These are phyloP conservation scores for Phialemonium atrogriseum DNA, from an alignment of 2,329 filamentous ascomycete species.

Conservation along the genomic window DNA sequence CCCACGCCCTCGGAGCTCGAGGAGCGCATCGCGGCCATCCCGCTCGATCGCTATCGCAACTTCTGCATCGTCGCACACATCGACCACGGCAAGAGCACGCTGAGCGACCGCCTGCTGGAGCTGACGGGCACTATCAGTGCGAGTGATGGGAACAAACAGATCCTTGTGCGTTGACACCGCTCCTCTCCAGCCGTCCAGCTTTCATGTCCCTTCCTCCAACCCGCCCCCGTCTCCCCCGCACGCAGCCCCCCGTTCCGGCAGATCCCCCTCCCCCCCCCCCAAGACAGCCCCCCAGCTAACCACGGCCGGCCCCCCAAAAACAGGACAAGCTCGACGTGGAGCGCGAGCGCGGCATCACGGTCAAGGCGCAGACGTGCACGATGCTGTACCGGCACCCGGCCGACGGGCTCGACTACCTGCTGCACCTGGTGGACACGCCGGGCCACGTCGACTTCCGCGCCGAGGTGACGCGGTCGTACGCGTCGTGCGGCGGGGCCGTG, in stretches of 20 bases:
- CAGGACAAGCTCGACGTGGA: conserved; percentile 93
- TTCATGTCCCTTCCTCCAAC: too few relatives aligned
- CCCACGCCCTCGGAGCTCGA: conserved; percentile 34
- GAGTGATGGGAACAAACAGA: conserved; percentile 80
- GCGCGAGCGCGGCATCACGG: conserved; percentile 90
- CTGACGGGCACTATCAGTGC: conserved; percentile 86
- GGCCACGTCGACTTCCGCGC: conserved; percentile 97
- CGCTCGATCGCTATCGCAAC: conserved; percentile 76
- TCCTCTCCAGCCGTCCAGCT: too few relatives aligned
- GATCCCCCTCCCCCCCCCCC: too few relatives aligned
- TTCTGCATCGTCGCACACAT: conserved; percentile 99
- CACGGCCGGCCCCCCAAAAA: too few relatives aligned
- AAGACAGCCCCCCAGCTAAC: too few relatives aligned
- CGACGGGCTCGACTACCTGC: conserved; percentile 71
- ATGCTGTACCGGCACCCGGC: conserved; percentile 83
- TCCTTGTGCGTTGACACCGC: conserved; percentile 42
- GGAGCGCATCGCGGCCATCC: conserved; percentile 61
- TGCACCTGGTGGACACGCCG: conserved; percentile 93
- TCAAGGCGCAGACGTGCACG: conserved; percentile 96
- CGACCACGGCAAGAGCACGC: conserved; percentile 96
- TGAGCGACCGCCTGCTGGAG: conserved; percentile 87
- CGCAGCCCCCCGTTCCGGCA: too few relatives aligned
- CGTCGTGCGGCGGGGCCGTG: conserved; percentile 86
- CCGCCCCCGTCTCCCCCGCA: not conserved
- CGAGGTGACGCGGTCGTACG: conserved; percentile 92